phyloP scores from a whole-genome alignment of 768 basidiomycete genomes.

The Phanerochaete sordida region DNA sequence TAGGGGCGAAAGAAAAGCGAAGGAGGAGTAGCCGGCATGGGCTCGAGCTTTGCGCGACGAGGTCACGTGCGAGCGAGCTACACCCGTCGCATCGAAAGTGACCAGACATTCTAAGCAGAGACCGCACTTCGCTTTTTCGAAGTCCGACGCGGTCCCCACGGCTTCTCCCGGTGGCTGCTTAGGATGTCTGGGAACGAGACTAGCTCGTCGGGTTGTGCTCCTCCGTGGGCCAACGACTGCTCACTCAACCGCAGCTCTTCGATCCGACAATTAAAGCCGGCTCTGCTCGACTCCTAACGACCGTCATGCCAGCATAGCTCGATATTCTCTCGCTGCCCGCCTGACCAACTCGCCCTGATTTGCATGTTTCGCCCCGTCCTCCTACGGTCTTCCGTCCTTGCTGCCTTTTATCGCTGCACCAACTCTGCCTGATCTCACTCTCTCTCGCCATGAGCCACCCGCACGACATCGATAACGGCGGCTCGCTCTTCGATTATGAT shows the following conservation, averaged over 20 bases:
- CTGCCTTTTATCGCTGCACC: neutral
- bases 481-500: constrained; percentile 49
- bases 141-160: too few relatives aligned
- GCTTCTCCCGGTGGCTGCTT: too few relatives aligned
- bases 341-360: neutral
- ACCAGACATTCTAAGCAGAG: too few relatives aligned
- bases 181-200: too few relatives aligned
- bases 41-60: too few relatives aligned
- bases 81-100: too few relatives aligned
- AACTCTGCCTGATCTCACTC: neutral
- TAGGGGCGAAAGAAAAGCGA: too few relatives aligned
- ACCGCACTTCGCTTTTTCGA: too few relatives aligned
- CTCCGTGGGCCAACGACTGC: neutral
- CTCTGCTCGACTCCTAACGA: neutral
- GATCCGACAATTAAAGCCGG: neutral
- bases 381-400: neutral
- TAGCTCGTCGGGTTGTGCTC: neutral
- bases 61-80: too few relatives aligned
- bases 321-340: neutral
- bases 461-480: constrained; percentile 50
- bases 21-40: too few relatives aligned
- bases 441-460: constrained; percentile 37
- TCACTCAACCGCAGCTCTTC: neutral
- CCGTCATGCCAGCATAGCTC: neutral
- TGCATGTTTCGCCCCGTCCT: neutral